A percentile compares a stretch with the other conserved stretches of the same genome.
These are phyloP conservation scores for Gossypium bickii DNA, from an alignment of 345 rosid genomes.

Conservation along the genomic window DNA sequence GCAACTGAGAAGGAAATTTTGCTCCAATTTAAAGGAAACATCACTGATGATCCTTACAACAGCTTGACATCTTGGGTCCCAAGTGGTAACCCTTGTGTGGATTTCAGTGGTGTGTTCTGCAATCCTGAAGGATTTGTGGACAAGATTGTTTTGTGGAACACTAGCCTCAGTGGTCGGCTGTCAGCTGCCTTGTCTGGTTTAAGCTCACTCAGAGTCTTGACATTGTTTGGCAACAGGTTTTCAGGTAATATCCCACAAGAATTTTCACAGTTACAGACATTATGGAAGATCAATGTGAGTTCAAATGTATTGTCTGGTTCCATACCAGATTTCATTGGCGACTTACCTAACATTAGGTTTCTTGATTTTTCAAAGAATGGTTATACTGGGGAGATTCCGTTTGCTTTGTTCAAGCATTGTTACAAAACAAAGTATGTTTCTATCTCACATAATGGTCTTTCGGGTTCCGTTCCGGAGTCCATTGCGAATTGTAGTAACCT, in stretches of 20 bases:
- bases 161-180: slow-evolving; percentile 60
- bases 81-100: slow-evolving; percentile 50
- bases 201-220: slow-evolving; percentile 65
- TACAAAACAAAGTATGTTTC: slow-evolving; percentile 75
- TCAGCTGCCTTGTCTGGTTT: slow-evolving; percentile 72
- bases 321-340: slow-evolving; percentile 84
- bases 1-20: slow-evolving; percentile 62
- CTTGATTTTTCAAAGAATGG: slow-evolving; percentile 86
- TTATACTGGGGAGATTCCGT: slow-evolving; percentile 61
- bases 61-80: slow-evolving; percentile 63
- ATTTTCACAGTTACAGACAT: slow-evolving; percentile 53
- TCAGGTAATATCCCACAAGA: slow-evolving; percentile 75
- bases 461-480: slow-evolving; percentile 68
- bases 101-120: slow-evolving; percentile 71
- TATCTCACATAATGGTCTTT: slow-evolving; percentile 61
- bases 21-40: slow-evolving; percentile 72
- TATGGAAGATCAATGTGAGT: slow-evolving; percentile 94
- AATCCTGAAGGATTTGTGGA: slow-evolving; percentile 68
- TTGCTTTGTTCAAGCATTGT: slow-evolving; percentile 61
- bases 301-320: slow-evolving; percentile 84
- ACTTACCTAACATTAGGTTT: slow-evolving; percentile 69
- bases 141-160: slow-evolving; percentile 88
- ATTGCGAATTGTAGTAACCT: slow-evolving; percentile 64
- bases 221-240: slow-evolving; percentile 81
- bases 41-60: slow-evolving; percentile 65